Conservation (phyloP, 1,284 basidiomycete genomes). For the Fomitiporia mediterranea region DNA sequence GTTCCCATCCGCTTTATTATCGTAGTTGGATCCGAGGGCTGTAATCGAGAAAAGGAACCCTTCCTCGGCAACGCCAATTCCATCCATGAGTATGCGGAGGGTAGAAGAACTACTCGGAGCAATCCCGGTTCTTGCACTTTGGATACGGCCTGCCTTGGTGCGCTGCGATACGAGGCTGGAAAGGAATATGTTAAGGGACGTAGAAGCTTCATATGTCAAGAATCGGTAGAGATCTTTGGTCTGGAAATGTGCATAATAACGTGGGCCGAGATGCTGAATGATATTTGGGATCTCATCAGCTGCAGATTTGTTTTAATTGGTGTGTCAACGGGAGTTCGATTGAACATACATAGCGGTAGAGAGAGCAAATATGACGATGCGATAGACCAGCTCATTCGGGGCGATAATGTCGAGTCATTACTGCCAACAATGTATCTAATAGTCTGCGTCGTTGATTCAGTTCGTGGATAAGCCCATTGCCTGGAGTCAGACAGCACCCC, state of each 20-base stretch:
- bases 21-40: slow-evolving; percentile 30
- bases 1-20: neutral
- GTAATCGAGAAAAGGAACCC: slow-evolving; percentile 50
- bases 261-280: slow-evolving; percentile 71
- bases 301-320: slow-evolving; percentile 24
- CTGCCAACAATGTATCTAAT: slow-evolving; percentile 54
- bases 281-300: slow-evolving; percentile 64
- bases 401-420: slow-evolving; percentile 27
- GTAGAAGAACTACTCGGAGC: slow-evolving; percentile 33
- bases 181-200: slow-evolving; percentile 70
- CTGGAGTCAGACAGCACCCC: slow-evolving; percentile 59
- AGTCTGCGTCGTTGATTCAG: slow-evolving; percentile 35
- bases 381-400: slow-evolving; percentile 61
- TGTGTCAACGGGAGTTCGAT: neutral
- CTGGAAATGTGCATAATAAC: slow-evolving; percentile 71
- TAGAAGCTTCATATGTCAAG: slow-evolving; percentile 73
- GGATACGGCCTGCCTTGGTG: slow-evolving; percentile 11
- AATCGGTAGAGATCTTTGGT: slow-evolving; percentile 55
- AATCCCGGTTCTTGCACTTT: slow-evolving; percentile 26
- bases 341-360: slow-evolving; percentile 48
- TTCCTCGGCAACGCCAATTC: slow-evolving; percentile 42
- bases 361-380: slow-evolving; percentile 62
- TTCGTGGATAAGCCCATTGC: slow-evolving; percentile 56
- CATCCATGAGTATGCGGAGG: slow-evolving; percentile 51
- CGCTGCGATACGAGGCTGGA: slow-evolving; percentile 29